Evolutionary conservation across 129 eudicot genomes (phyloP).

Genomic region (Ambrosia artemisiifolia): DNA sequence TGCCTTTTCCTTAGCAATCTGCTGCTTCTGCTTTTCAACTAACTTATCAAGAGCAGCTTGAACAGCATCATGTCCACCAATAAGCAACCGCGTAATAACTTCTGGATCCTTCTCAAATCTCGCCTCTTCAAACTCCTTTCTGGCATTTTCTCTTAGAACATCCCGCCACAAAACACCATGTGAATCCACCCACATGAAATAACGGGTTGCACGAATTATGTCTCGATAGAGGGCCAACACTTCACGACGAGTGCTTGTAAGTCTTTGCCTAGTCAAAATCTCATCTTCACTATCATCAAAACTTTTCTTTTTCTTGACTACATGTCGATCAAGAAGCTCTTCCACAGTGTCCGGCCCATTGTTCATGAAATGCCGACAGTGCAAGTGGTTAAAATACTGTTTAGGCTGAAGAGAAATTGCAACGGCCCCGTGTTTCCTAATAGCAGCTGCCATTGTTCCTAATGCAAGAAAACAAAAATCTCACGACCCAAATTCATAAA

Average conservation of each 20-base stretch:
- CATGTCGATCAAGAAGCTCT: slow-evolving; percentile 83
- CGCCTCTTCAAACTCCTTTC: slow-evolving; percentile 89
- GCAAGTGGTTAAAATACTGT: slow-evolving; percentile 23
- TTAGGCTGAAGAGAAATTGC: slow-evolving; percentile 19
- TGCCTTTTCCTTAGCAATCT: slow-evolving; percentile 58
- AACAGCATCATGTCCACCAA: slow-evolving; percentile 86
- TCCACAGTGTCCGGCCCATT: slow-evolving; percentile 84
- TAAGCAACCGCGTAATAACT: slow-evolving; percentile 59
- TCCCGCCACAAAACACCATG: slow-evolving; percentile 77
- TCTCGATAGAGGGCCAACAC: slow-evolving; percentile 82
- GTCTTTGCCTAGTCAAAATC: slow-evolving; percentile 54
- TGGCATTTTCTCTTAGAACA: slow-evolving; percentile 69
- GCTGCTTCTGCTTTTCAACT: slow-evolving; percentile 84
- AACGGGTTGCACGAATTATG: slow-evolving; percentile 78
- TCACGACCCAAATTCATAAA: too few species aligned
- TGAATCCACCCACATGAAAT: slow-evolving; percentile 77
- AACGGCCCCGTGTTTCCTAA: slow-evolving; percentile 25
- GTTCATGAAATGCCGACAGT: slow-evolving; percentile 38
- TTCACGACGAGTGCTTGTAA: slow-evolving; percentile 79
- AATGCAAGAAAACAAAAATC: not conserved
- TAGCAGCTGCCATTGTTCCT: slow-evolving; percentile 32
- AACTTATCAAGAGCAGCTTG: slow-evolving; percentile 78
- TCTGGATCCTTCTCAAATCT: slow-evolving; percentile 89
- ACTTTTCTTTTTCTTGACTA: slow-evolving; percentile 48
- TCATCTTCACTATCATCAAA: slow-evolving; percentile 59